Evolutionary conservation across 1,284 basidiomycete species (phyloP).

Genomic region (Phellinidium pouzarii): DNA sequence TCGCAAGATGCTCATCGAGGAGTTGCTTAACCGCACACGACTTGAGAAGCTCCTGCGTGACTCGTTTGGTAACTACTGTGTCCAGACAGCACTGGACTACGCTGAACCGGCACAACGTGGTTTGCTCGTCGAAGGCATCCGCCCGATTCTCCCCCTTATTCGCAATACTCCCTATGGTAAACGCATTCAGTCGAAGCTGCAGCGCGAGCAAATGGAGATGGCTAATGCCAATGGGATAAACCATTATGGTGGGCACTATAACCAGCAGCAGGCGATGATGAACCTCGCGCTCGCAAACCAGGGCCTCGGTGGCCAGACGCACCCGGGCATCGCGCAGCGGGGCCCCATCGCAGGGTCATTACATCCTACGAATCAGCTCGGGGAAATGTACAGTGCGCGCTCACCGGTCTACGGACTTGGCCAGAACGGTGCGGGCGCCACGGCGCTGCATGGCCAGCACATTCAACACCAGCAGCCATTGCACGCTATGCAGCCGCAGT

Average conservation of each 20-base stretch:
- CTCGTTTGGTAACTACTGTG: conserved; percentile 93
- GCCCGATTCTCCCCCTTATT: conserved; percentile 92
- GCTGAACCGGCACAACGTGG: conserved; percentile 85
- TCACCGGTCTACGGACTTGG: conserved; percentile 50
- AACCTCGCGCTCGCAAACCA: conserved; percentile 53
- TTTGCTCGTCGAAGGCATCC: conserved; percentile 87
- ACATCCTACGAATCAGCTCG: conserved; percentile 46
- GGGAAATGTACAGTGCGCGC: conserved; percentile 61
- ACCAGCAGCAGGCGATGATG: conserved; percentile 53
- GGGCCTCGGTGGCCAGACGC: conserved; percentile 37
- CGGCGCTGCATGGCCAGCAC: conserved; percentile 43
- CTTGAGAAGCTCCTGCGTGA: conserved; percentile 94
- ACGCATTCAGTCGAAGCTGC: conserved; percentile 94
- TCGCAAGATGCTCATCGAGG: conserved; percentile 92
- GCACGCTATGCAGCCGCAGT: conserved; percentile 56
- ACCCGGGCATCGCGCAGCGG: conserved; percentile 32
- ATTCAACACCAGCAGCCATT: conserved; percentile 44
- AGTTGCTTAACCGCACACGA: conserved; percentile 89
- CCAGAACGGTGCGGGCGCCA: conserved; percentile 33
- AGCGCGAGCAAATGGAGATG: conserved; percentile 77
- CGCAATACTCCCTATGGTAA: conserved; percentile 97
- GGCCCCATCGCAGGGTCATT: conserved; percentile 50
- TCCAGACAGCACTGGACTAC: conserved; percentile 92
- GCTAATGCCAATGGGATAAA: conserved; percentile 29
- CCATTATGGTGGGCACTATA: conserved; percentile 39